Evolutionary conservation across 2,329 filamentous ascomycete genomes (phyloP), one percentile per base, ranked within the genome.

Genomic region (Cladosporium sp.): DNA sequence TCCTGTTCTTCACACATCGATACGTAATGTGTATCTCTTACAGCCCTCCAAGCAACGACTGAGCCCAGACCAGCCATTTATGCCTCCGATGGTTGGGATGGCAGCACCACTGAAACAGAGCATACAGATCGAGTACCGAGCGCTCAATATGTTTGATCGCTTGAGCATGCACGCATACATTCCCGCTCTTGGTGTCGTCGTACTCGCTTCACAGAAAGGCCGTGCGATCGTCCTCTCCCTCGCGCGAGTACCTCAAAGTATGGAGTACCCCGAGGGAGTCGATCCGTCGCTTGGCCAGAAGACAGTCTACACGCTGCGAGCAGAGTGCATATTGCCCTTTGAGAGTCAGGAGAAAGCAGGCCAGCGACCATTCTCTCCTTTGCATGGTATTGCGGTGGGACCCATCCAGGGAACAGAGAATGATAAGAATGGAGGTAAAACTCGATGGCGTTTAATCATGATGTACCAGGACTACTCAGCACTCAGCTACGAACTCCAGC

Each of bases 401-500:
- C 90, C 88, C 0, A 78, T 91, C 7, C 89, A 87, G 61, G 83
- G 80, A 0, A 77, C 74, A 66, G 69, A 78, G 62, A 73, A 74
- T 47, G 44, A 68, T 36, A 64, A 55, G 15, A 72, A 71, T 54
- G 70, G 65, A 72, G 68, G 74, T 36, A 76, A 80, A 67, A 80
- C 81, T 69, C 82, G 86, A 66, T 93, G 89, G 83, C 81, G 90
- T 66, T 70, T 94, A 66, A 85, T 94, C 75, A 78, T 93, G 76
- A 88, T 91, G 75, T 93, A 90, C 74, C 84, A 84, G 66, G 87
- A 92, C 76, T 87, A 91, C 71, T 85, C 86, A 1, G 84, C 93
- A 32, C 74, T 92, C 69, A 88, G 85, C 66, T 93, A 92, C 78
- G 88, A 92, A 75, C 77, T 92, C n/a, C 65, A 59, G 24, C 49